Percentiles rank a stretch among this genome's conserved stretches.
Evolutionary conservation across 169 alveolate species (phyloP).

Genomic region (Eimeria maxima): DNA sequence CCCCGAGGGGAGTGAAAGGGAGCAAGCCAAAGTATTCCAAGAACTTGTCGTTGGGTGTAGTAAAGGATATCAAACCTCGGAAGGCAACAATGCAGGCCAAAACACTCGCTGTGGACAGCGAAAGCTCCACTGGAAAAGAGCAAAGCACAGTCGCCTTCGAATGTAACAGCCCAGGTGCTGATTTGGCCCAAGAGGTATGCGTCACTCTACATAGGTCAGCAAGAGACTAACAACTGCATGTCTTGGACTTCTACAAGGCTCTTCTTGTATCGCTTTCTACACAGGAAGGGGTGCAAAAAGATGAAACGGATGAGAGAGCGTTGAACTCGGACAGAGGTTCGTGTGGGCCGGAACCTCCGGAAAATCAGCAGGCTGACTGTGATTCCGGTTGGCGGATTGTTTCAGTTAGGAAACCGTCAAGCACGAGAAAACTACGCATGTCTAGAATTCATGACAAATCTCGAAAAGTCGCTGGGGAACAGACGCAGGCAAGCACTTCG

Average conservation of each 20-base stretch:
- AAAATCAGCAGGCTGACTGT: not conserved
- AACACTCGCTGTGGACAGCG: not conserved
- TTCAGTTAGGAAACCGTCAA: not conserved
- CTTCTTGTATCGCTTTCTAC: not conserved
- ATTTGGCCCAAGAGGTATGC: not conserved
- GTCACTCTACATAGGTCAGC: not conserved
- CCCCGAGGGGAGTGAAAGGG: not conserved
- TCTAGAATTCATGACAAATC: not conserved
- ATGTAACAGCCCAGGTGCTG: not conserved
- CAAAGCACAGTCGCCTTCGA: not conserved
- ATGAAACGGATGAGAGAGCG: not conserved
- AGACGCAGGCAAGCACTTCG: slow-evolving; percentile 20
- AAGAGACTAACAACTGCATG: not conserved
- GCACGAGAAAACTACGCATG: not conserved
- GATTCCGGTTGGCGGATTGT: slow-evolving; percentile 18
- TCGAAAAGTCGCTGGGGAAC: not conserved
- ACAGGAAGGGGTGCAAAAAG: not conserved
- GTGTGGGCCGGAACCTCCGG: not conserved
- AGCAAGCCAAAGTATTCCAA: not conserved
- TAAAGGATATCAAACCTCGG: not conserved
- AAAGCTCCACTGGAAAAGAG: not conserved
- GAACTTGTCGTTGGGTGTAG: not conserved
- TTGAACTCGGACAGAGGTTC: not conserved
- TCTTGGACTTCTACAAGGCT: not conserved
- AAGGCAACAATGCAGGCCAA: not conserved